phyloP scores from a whole-genome alignment of 2,329 filamentous ascomycete species.

The Tolypocladium nubicola region DNA sequence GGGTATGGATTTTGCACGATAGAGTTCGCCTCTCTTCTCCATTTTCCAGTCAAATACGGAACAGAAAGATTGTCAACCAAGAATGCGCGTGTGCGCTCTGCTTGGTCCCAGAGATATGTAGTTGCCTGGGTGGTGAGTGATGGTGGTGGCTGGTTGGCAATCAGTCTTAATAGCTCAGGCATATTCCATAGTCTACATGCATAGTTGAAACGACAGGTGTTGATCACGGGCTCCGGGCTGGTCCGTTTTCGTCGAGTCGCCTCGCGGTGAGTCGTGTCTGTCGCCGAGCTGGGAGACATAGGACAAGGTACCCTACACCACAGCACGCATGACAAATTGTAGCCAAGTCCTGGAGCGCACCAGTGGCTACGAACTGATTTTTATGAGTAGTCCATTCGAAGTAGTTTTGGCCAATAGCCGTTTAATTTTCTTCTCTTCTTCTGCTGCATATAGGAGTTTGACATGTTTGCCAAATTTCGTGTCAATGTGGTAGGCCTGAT shows the following conservation, averaged over 20 bases:
- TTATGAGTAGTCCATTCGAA: too few relatives aligned
- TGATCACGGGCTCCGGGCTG: background rate
- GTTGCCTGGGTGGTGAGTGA: background rate
- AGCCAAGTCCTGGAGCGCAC: background rate
- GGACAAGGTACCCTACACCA: background rate
- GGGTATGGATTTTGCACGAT: background rate
- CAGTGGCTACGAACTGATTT: too few relatives aligned
- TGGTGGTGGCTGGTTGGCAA: background rate
- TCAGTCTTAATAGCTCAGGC: too few relatives aligned
- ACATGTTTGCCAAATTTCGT: too few relatives aligned
- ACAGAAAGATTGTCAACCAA: background rate
- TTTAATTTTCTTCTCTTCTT: too few relatives aligned
- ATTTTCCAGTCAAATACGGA: background rate
- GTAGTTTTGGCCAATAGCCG: background rate
- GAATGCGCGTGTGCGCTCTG: background rate
- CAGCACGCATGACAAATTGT: accelerated
- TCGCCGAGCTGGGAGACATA: background rate
- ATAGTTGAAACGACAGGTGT: background rate
- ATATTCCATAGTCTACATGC: background rate
- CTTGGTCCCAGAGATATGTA: background rate
- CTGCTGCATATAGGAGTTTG: too few relatives aligned
- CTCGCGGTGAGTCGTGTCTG: background rate
- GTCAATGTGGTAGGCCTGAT: too few relatives aligned
- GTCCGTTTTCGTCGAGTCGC: background rate
- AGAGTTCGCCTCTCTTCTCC: background rate